Conservation (phyloP, 2,329 filamentous ascomycete genomes). For the Colletotrichum abscissum region DNA sequence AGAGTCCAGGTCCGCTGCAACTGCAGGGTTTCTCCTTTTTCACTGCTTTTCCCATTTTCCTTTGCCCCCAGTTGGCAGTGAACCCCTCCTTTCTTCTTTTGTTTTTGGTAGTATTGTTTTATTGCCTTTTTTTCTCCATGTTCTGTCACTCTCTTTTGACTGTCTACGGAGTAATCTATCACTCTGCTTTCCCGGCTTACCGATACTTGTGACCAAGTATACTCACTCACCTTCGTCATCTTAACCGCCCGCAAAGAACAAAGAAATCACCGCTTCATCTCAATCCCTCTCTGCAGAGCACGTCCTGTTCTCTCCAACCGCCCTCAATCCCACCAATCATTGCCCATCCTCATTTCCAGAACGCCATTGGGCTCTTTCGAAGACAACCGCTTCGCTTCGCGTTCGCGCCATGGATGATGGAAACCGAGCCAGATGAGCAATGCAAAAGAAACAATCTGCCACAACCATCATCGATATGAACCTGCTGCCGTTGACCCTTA, state of each 20-base stretch:
- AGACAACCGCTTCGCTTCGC: not conserved
- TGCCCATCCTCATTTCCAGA: not conserved
- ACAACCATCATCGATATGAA: not conserved
- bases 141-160: not conserved
- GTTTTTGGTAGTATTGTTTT: not conserved
- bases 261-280: not conserved
- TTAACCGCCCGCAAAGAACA: not conserved
- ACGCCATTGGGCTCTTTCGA: not conserved
- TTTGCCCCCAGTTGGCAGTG: not conserved
- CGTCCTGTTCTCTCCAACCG: not conserved
- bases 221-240: not conserved
- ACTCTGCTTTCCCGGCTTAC: too few species aligned
- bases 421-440: not conserved
- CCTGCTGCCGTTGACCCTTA: not conserved
- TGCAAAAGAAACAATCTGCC: not conserved
- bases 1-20: not conserved
- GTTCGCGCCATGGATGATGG: not conserved
- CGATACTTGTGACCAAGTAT: not conserved
- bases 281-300: not conserved
- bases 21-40: conserved; percentile 26
- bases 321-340: not conserved
- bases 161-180: too few species aligned
- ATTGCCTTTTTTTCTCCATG: not conserved
- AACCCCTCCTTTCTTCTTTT: not conserved
- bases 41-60: not conserved